Percentiles rank a stretch among this genome's conserved stretches.
phyloP scores from a whole-genome alignment of 2,329 filamentous ascomycete species.

The Fusarium sp. region DNA sequence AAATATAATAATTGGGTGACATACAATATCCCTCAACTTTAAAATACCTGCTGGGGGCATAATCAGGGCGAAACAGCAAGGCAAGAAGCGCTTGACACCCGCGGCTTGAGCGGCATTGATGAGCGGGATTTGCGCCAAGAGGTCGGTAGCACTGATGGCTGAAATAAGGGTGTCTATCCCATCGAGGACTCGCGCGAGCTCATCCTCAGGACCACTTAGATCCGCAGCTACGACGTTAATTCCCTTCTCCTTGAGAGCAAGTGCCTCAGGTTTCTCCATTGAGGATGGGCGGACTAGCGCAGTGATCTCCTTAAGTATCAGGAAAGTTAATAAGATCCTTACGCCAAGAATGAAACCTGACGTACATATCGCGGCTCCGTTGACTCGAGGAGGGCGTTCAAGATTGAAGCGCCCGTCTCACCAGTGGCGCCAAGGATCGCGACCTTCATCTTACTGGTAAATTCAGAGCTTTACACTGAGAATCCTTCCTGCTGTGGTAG shows the following conservation, averaged over 20 bases:
- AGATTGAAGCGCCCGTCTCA: neutral
- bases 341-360: neutral
- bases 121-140: neutral
- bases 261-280: neutral
- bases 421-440: neutral
- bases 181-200: neutral
- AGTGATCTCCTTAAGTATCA: neutral
- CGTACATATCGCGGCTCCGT: neutral
- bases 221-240: neutral
- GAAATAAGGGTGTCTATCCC: neutral
- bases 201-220: neutral
- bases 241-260: neutral
- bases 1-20: neutral
- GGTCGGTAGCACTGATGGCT: neutral
- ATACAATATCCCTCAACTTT: neutral
- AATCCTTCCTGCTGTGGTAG: neutral
- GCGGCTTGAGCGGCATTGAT: neutral
- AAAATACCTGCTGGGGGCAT: neutral
- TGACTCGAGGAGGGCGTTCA: neutral
- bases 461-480: neutral
- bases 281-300: neutral
- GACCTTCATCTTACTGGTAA: neutral
- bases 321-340: neutral
- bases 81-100: neutral
- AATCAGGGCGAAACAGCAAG: neutral